These are phyloP conservation scores for Epichloe sibirici DNA, from an alignment of 2,329 filamentous ascomycete species.

Conservation along the genomic window DNA sequence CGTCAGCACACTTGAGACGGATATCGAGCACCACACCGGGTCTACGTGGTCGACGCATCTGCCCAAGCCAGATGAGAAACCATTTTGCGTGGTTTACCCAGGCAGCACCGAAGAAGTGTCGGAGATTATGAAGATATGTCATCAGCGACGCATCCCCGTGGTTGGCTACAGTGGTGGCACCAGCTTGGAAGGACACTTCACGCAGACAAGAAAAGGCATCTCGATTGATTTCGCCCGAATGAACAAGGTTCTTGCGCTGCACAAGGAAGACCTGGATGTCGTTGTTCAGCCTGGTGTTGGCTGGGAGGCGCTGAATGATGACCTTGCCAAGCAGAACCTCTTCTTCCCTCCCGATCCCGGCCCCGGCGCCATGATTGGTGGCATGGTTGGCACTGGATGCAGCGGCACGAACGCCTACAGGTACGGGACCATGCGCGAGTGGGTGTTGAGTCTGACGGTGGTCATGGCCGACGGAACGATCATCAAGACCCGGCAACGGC, in stretches of 20 bases:
- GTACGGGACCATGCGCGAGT: constrained; percentile 91
- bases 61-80: constrained; percentile 32
- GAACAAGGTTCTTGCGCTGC: constrained; percentile 65
- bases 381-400: constrained; percentile 66
- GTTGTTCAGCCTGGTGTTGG: constrained; percentile 71
- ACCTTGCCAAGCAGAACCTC: constrained; percentile 57
- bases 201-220: constrained; percentile 69
- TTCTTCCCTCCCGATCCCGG: constrained; percentile 92
- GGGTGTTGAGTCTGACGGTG: constrained; percentile 78
- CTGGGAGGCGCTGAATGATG: constrained; percentile 77
- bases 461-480: constrained; percentile 83
- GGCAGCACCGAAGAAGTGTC: constrained; percentile 70
- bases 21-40: constrained; percentile 44
- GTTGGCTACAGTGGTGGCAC: constrained; percentile 82
- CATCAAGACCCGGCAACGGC: constrained; percentile 78
- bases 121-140: constrained; percentile 80
- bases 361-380: constrained; percentile 84
- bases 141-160: constrained; percentile 68
- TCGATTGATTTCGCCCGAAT: constrained; percentile 80
- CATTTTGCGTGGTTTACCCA: constrained; percentile 67
- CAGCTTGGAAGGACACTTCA: constrained; percentile 79
- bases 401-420: constrained; percentile 81
- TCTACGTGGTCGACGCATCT: constrained; percentile 53
- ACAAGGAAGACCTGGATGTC: constrained; percentile 67
- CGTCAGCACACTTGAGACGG: constrained; percentile 46